Percentiles rank a stretch among this genome's conserved stretches.
Evolutionary conservation across 768 basidiomycete species (phyloP).

Genomic region (Panus rudis): DNA sequence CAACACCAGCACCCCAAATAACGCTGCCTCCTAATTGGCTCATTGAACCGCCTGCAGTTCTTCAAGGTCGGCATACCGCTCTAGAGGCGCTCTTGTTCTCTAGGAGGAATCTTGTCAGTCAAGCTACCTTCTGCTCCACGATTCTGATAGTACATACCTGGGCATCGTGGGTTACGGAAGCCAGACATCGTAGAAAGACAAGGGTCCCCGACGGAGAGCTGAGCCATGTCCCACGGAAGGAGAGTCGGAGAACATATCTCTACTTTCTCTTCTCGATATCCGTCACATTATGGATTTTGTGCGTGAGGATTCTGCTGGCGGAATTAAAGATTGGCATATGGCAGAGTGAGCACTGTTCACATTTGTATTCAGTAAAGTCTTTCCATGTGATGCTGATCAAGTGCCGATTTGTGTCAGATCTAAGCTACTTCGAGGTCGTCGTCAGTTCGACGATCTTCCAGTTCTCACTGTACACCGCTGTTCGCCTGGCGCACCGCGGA

Average conservation of each 20-base stretch:
- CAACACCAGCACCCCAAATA: constrained; percentile 19
- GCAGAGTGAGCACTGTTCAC: constrained; percentile 48
- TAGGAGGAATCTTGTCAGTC: constrained; percentile 69
- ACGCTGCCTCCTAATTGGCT: constrained; percentile 66
- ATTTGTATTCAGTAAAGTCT: neutral
- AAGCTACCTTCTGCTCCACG: constrained; percentile 74
- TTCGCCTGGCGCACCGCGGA: constrained; percentile 87
- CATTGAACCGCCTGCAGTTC: constrained; percentile 63
- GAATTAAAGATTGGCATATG: constrained; percentile 46
- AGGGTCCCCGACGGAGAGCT: constrained; percentile 59
- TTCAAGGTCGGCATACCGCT: constrained; percentile 40
- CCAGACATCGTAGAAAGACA: constrained; percentile 34
- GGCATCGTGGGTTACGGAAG: constrained; percentile 72
- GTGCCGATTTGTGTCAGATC: constrained; percentile 39
- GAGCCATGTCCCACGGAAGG: constrained; percentile 69
- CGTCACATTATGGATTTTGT: constrained; percentile 42
- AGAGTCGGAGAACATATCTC: constrained; percentile 52
- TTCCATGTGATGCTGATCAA: neutral
- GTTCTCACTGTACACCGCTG: constrained; percentile 81
- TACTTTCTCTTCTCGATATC: constrained; percentile 59
- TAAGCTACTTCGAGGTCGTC: constrained; percentile 69
- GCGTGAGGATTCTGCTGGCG: constrained; percentile 41
- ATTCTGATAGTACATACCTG: constrained; percentile 75
- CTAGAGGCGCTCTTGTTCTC: constrained; percentile 54
- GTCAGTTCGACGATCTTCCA: constrained; percentile 81